Evolutionary conservation across 768 basidiomycete species (phyloP).

Genomic region (Nidularia pulvinata): DNA sequence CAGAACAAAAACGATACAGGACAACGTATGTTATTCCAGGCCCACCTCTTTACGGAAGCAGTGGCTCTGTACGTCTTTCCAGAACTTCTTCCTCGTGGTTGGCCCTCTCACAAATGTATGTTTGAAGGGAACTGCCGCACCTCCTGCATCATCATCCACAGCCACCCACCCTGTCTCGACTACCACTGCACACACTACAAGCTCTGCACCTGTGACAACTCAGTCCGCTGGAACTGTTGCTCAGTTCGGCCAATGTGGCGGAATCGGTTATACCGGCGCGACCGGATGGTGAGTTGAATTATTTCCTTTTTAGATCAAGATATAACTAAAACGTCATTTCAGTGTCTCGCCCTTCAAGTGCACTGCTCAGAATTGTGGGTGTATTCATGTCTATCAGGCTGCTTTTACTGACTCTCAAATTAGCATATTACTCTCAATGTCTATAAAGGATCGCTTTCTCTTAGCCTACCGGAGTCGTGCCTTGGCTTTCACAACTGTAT

Average conservation of each 20-base stretch:
- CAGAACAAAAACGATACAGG: slow-evolving; percentile 3
- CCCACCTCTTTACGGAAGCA: slow-evolving; percentile 41
- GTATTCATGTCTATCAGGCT: background rate
- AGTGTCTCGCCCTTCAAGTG: background rate
- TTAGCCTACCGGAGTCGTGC: no score
- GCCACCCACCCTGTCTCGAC: background rate
- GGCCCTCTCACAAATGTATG: background rate
- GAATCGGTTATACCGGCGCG: background rate
- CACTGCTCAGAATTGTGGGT: background rate
- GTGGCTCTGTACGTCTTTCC: background rate
- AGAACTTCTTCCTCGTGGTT: background rate
- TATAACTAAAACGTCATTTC: background rate
- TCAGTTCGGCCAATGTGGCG: background rate
- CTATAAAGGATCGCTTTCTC: no score
- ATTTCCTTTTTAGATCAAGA: background rate
- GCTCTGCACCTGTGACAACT: background rate
- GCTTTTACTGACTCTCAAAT: background rate
- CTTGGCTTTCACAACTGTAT: no score
- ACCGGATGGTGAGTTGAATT: background rate
- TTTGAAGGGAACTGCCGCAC: background rate
- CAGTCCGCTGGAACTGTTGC: background rate
- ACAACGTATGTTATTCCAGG: slow-evolving; percentile 43
- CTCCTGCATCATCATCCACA: background rate
- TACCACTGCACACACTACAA: background rate
- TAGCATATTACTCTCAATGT: no score